A percentile compares a stretch with the other conserved stretches of the same genome.
These are phyloP conservation scores for Colletotrichum nymphaeae DNA, from an alignment of 2,329 filamentous ascomycete species.

Conservation along the genomic window DNA sequence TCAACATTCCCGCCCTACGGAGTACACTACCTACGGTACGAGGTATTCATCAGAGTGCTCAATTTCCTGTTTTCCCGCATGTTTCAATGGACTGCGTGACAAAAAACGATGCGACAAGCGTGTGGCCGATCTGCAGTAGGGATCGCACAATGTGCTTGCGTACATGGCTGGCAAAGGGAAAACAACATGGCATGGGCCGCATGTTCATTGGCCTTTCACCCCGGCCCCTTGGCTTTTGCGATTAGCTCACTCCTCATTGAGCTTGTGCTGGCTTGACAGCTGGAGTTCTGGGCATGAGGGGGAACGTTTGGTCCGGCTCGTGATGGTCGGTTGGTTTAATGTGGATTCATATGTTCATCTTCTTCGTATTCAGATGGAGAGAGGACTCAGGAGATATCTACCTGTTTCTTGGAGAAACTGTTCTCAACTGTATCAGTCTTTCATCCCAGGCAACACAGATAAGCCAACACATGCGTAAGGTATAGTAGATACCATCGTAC, in stretches of 20 bases:
- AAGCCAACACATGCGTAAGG: background rate
- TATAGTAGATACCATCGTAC: background rate
- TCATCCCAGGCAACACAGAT: background rate
- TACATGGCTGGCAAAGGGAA: conserved; percentile 24
- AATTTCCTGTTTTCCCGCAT: conserved; percentile 27
- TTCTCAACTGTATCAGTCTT: background rate
- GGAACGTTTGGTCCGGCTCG: conserved; percentile 15
- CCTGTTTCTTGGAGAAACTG: background rate
- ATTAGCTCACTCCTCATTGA: background rate
- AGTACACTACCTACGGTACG: too few species aligned
- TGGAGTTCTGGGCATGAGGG: background rate
- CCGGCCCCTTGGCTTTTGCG: conserved; percentile 14
- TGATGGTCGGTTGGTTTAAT: background rate
- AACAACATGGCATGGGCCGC: conserved; percentile 5
- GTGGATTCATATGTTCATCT: background rate
- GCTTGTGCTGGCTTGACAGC: conserved; percentile 1
- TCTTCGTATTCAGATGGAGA: background rate
- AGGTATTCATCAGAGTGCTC: too few species aligned
- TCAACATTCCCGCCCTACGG: conserved; percentile 13
- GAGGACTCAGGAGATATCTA: background rate
- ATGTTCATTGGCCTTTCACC: background rate
- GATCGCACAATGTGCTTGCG: conserved; percentile 32
- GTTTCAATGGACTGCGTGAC: conserved; percentile 14
- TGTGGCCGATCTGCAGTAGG: conserved; percentile 26
- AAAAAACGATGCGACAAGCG: conserved; percentile 23